Evolutionary conservation across 345 rosid species (phyloP), one percentile per base, ranked within the genome.

Genomic region (Populus ilicifolia): DNA sequence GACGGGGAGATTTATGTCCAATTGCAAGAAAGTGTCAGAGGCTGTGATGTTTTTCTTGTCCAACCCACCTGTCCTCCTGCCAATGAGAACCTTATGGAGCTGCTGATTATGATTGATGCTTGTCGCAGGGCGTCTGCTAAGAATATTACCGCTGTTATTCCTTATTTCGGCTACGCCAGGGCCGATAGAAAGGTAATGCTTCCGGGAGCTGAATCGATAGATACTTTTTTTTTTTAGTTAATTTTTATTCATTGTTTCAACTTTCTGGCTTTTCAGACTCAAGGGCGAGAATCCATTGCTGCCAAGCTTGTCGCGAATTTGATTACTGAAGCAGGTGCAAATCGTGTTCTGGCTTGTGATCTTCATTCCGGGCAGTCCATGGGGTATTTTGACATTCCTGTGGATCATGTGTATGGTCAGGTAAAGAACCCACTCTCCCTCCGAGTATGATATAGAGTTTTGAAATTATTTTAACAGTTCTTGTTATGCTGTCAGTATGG

Each of bases 51-150:
- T 66, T 95, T 75, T 82, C 98, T 95, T 36, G 93, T 95, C 44
- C 99, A 95, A 78, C 99, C 99, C 69, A 93, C 99, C 0, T 95
- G 98, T 9, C 99, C 98, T 75, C 98, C 99, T 81, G 98, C 98
- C 2, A 95, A 95, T 83, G 99, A 95, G 84, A 95, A 95, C 80
- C 97, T 95, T 72, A 95, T 95, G 99, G 99, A 95, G 83, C 91
- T 95, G 75, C 89, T 95, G 25, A 84, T 95, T 54, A 95, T 95
- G 99, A 86, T 95, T 72, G 99, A 95, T 86, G 99, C 99, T 69
- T 95, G 97, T 85, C 91, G 98, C 13, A 84, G 98, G 86, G 99
- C 98, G 10, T 95, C 99, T 0, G 99, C 98, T 48, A 93, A 92
- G 80, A 92, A 87, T 46, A 95, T 95, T 39, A 95, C 97, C 4